Conservation (phyloP, 768 basidiomycete genomes). For the Suillus decipiens region DNA sequence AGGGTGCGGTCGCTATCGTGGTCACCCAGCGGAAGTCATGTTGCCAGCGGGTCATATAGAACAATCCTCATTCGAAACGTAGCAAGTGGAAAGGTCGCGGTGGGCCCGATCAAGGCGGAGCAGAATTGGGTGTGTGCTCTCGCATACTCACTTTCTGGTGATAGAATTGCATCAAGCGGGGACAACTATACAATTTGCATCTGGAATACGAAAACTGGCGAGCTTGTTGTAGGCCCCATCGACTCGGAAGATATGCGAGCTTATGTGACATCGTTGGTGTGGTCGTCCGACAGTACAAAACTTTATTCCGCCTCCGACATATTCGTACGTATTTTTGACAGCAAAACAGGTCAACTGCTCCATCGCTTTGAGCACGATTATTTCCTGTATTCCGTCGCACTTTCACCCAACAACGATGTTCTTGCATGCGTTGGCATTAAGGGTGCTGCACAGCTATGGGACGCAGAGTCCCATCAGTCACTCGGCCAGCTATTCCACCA, state of each 20-base stretch:
- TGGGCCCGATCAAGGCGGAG: neutral
- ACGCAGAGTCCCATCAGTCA: neutral
- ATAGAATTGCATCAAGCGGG: neutral
- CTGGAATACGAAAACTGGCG: neutral
- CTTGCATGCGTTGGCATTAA: neutral
- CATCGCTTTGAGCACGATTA: neutral
- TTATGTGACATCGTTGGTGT: neutral
- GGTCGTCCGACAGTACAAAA: neutral
- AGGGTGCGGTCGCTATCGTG: neutral
- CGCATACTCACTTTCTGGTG: neutral
- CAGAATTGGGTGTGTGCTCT: neutral
- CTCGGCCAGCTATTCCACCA: neutral
- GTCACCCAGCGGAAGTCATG: neutral
- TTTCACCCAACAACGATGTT: neutral
- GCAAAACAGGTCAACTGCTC: neutral
- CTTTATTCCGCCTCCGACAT: neutral
- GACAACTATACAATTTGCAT: neutral
- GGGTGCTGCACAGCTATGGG: neutral
- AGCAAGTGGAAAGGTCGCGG: neutral
- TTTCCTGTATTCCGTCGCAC: neutral
- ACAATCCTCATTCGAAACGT: neutral
- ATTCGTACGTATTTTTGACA: neutral
- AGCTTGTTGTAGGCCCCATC: neutral
- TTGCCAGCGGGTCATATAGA: neutral
- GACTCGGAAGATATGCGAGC: too few species aligned